phyloP scores from a whole-genome alignment of 1,284 basidiomycete genomes.

The Cryptococcus amylolentus region DNA sequence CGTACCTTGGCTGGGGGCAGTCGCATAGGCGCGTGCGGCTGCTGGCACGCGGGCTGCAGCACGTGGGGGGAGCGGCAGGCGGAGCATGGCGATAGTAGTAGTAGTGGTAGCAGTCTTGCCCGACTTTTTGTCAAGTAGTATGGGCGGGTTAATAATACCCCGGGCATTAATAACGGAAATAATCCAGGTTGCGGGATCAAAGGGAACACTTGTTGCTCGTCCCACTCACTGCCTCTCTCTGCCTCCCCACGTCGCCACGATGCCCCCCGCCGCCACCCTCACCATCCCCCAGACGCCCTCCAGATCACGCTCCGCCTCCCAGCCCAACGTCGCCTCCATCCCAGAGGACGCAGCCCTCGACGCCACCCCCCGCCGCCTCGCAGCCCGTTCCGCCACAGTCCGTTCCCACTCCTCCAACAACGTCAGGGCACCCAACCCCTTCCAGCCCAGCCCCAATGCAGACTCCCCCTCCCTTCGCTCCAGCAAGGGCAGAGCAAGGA shows the following conservation, averaged over 20 bases:
- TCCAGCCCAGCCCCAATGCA: neutral
- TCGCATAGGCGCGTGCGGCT: neutral
- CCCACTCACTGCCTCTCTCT: neutral
- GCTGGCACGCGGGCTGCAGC: too few relatives aligned
- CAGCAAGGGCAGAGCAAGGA: constrained; percentile 61
- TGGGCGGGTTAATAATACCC: too few relatives aligned
- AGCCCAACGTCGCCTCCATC: constrained; percentile 24
- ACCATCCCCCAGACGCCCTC: constrained; percentile 30
- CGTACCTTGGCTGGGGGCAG: neutral
- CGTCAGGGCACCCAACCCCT: constrained; percentile 7
- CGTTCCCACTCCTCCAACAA: constrained; percentile 26
- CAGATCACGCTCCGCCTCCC: constrained; percentile 43
- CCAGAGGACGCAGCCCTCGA: constrained; percentile 38
- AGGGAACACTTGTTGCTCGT: too few relatives aligned
- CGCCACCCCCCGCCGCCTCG: constrained; percentile 10
- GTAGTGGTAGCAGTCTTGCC: too few relatives aligned
- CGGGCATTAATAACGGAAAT: too few relatives aligned
- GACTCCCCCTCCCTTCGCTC: neutral
- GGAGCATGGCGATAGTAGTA: too few relatives aligned
- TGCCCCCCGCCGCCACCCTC: constrained; percentile 29
- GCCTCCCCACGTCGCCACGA: constrained; percentile 5
- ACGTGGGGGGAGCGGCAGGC: too few relatives aligned
- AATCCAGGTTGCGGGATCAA: too few relatives aligned
- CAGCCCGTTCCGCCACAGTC: constrained; percentile 12
- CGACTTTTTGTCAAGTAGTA: too few relatives aligned